Evolutionary conservation across 2,329 filamentous ascomycete genomes (phyloP), one percentile per base, ranked within the genome.

Genomic region (Penicillium sp.): DNA sequence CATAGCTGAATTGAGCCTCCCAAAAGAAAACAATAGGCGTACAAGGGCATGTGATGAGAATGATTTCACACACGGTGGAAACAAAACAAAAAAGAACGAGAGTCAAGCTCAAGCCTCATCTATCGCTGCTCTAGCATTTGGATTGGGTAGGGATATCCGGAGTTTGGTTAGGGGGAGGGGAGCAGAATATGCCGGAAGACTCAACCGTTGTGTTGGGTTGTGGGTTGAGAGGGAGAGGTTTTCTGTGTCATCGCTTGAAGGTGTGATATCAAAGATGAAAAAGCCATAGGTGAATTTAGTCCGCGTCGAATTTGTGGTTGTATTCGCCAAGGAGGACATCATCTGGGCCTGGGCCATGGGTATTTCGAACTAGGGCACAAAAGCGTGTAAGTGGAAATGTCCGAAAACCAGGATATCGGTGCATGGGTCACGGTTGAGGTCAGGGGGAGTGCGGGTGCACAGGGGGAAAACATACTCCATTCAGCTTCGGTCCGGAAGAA

Each of bases 401-500:
- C 40, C 25, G 19, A 27, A 15, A 46, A 35, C 15, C 19, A 43
- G n/a, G 6, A 46, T 46, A 35, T 17, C 15, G 33, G 31, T 37
- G 41, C 9, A 33, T 46, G 33, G 49, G 13, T 50, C 35, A 41
- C 45, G 51, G 25, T 43, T 41, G 23, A 23, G 46, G 29, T 19
- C 25, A 31, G 15, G 31, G 33, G 43, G 19, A 25, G n/a, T 12
- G 27, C 33, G 45, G 23, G 19, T 43, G 37, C 27, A n/a, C 29
- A 46, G 40, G 19, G 57, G 46, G 21, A 43, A 37, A 50, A 77
- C 77, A 86, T 80, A 75, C 91, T 84, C 89, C 90, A 96, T 79
- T 99, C 94, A 23, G 91, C 93, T 80, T 99, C 94, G 41, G 96
- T 88, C 10, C 94, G 85, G 77, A 97, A 91, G 76, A 97, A 97